Percentiles rank a stretch among this genome's conserved stretches.
Conservation (phyloP, 352 stramenopile genomes). For the Globisporangium recalcitrans region DNA sequence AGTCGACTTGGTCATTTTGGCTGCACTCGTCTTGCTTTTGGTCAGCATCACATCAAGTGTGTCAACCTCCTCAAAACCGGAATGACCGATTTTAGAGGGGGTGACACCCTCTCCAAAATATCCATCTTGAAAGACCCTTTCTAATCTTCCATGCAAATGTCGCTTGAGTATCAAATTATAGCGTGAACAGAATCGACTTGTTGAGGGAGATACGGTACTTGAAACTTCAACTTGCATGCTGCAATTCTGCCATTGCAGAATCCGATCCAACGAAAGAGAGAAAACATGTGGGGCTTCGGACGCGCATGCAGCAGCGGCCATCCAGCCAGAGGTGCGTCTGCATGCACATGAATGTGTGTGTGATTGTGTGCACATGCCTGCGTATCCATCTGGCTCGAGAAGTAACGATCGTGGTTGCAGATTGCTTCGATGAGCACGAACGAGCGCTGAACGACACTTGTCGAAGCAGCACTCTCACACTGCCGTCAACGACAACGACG, state of each 20-base stretch:
- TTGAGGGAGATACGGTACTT: constrained; percentile 11
- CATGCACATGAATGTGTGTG: neutral
- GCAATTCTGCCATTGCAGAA: constrained; percentile 3
- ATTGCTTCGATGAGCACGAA: constrained; percentile 3
- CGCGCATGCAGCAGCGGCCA: neutral
- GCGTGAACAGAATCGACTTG: neutral
- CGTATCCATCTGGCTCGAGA: neutral
- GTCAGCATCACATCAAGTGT: no score
- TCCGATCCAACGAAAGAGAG: neutral
- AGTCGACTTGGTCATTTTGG: no score
- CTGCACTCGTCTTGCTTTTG: no score
- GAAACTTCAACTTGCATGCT: constrained; percentile 15
- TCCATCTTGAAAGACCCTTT: no score
- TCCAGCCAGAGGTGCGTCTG: neutral
- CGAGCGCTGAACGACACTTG: constrained; percentile 1
- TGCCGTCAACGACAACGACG: neutral
- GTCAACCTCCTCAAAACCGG: no score
- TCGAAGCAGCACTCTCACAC: neutral
- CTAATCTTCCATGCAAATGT: no score
- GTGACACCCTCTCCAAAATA: no score
- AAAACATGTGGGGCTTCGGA: constrained; percentile 9
- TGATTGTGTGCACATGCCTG: neutral
- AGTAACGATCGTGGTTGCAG: neutral
- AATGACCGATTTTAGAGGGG: no score
- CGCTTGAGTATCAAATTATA: neutral